Base-by-base conservation (phyloP, 129 eudicot species). In the Flaveria robusta region DNA sequence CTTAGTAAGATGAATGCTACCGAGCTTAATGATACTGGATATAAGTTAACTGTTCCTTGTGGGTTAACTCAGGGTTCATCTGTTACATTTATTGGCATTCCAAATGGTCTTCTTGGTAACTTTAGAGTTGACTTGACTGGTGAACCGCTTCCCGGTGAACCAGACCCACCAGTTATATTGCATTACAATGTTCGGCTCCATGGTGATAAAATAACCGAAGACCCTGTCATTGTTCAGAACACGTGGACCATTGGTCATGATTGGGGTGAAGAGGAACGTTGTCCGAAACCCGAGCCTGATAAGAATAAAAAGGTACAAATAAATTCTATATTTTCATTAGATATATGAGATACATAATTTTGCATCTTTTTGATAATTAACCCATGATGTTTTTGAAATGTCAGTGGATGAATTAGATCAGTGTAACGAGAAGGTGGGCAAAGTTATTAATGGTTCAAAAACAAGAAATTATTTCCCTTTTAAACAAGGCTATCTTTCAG, bases 261-360 rank as follows among this genome's bases (percentile, higher is more conserved):
- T 70, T 94, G 99, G 99, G 99, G 96, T 58, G 97, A 89, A 20
- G 99, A 94, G 79, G 90, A 89, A 86, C 93, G 99, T 12, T 94
- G 99, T 71, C 99, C 99, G 68, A 68, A 87, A 59, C 88, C 96
- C 11, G 86, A 81, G 27, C 81, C 82, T 41, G 89, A 82, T 39
- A 84, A 83, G 60, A 87, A 77, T 76, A 91, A 89, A 79, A 91
- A 86, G 99, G 97, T 91, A 81, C 41, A 4, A 16, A 41, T 42
- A 37, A n/a, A 37, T 18, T 10, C 70, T 60, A 26, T 26, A 13
- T 5, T 60, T 60, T 13, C 41, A 7, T 60, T 60, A 60, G 67
- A 24, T 27, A 13, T 60, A 60, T 12, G 18, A 26, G 0, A 13
- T 26, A 60, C 67, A 60, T 60, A 60, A 26, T 24, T 60, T 60